phyloP scores from a whole-genome alignment of 352 stramenopile genomes.

The Globisporangium perplexum region DNA sequence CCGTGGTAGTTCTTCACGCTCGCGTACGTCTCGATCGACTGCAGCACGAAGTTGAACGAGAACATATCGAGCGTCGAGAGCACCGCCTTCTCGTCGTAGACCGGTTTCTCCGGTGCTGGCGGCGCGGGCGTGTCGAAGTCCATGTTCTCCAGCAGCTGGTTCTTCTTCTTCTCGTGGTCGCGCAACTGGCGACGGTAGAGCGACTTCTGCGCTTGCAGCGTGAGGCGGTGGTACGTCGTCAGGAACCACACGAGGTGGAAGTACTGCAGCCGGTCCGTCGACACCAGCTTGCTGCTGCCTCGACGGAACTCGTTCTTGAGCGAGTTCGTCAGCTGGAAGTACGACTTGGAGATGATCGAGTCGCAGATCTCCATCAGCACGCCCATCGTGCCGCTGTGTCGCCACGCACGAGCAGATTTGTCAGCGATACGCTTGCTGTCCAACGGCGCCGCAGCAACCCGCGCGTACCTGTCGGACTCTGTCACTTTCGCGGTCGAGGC shows the following conservation, averaged over 20 bases:
- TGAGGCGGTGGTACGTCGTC: conserved; percentile 74
- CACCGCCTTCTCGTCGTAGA: conserved; percentile 74
- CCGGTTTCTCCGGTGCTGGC: conserved; percentile 32
- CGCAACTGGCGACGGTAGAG: conserved; percentile 55
- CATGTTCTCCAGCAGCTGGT: conserved; percentile 41
- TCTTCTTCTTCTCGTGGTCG: conserved; percentile 47
- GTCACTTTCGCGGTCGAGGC: conserved; percentile 54
- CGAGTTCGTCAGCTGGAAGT: conserved; percentile 82
- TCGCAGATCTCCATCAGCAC: conserved; percentile 74
- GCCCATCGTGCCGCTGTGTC: conserved; percentile 42
- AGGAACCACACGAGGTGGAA: conserved; percentile 87
- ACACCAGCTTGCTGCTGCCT: conserved; percentile 78
- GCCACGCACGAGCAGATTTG: background rate
- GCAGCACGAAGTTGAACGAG: conserved; percentile 88
- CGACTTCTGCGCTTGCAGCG: conserved; percentile 66
- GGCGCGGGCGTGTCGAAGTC: conserved; percentile 42
- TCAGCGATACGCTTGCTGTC: too few relatives aligned
- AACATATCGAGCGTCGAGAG: conserved; percentile 88
- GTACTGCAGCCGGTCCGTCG: conserved; percentile 84
- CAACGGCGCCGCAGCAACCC: background rate
- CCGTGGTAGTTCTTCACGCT: conserved; percentile 74
- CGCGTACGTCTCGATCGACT: conserved; percentile 85
- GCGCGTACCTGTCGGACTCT: conserved; percentile 48
- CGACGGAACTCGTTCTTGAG: conserved; percentile 84
- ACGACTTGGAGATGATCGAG: conserved; percentile 67